Evolutionary conservation across 768 basidiomycete species (phyloP).

Genomic region (Mycena rosella): DNA sequence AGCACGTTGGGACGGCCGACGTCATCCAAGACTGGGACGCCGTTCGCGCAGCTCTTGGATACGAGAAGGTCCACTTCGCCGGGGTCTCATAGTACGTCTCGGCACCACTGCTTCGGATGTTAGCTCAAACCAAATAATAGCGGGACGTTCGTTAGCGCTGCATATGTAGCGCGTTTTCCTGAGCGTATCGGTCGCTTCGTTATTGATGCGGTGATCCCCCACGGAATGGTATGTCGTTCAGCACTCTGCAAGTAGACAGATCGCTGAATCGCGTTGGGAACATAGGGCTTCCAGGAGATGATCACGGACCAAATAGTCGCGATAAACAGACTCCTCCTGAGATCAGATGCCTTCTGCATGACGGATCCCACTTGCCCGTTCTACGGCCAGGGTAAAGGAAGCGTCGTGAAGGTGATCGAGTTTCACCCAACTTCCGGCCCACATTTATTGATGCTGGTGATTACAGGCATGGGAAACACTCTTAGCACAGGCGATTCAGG

Average conservation of each 20-base stretch:
- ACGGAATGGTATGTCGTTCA: slow-evolving; percentile 34
- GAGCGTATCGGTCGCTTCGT: slow-evolving; percentile 32
- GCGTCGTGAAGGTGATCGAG: slow-evolving; percentile 50
- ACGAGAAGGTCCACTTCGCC: slow-evolving; percentile 28
- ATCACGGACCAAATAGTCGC: slow-evolving; percentile 31
- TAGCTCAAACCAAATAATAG: slow-evolving; percentile 7
- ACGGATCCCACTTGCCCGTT: slow-evolving; percentile 36
- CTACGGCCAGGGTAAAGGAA: slow-evolving; percentile 36
- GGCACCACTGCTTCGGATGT: neutral
- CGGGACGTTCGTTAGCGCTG: slow-evolving; percentile 35
- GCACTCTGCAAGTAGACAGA: neutral
- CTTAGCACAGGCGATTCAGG: slow-evolving; percentile 5
- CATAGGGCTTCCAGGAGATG: slow-evolving; percentile 29
- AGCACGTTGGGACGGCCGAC: slow-evolving; percentile 34
- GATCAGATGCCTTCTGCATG: slow-evolving; percentile 37
- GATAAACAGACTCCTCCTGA: slow-evolving; percentile 31
- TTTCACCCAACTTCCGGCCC: neutral
- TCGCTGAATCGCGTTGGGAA: neutral
- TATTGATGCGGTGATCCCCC: slow-evolving; percentile 36
- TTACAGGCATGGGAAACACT: slow-evolving; percentile 28
- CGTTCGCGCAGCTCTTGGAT: slow-evolving; percentile 33
- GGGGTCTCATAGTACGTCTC: slow-evolving; percentile 35
- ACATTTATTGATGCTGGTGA: neutral
- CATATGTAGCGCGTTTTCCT: slow-evolving; percentile 32
- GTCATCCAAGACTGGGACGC: slow-evolving; percentile 37